phyloP scores from a whole-genome alignment of 495 filamentous ascomycete genomes.

The Cercophora scortea region DNA sequence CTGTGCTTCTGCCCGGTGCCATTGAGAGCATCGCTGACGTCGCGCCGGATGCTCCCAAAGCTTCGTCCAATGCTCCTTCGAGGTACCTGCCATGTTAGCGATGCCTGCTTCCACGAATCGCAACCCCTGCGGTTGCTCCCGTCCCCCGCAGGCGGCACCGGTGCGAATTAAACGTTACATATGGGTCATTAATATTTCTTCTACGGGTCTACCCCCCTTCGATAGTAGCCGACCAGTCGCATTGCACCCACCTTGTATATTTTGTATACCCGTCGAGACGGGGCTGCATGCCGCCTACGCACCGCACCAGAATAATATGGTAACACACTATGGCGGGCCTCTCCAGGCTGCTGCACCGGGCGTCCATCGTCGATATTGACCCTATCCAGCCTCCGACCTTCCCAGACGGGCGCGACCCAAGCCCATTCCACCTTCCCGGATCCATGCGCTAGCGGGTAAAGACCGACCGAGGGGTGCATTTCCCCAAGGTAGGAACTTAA shows the following conservation, averaged over 20 bases:
- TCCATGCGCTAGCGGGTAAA: background rate
- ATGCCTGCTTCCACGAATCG: too few relatives aligned
- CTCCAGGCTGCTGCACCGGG: background rate
- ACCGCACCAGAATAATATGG: background rate
- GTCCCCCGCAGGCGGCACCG: background rate
- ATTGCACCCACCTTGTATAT: background rate
- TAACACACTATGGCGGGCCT: background rate
- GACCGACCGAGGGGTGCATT: background rate
- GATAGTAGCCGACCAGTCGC: conserved; percentile 3
- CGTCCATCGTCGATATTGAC: background rate
- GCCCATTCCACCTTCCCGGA: background rate
- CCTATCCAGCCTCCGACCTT: conserved; percentile 3
- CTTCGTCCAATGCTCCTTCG: background rate
- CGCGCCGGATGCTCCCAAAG: background rate
- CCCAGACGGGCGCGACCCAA: conserved; percentile 1
- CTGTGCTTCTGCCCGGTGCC: too few relatives aligned
- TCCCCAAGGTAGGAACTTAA: too few relatives aligned
- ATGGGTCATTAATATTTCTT: background rate
- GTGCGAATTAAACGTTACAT: conserved; percentile 7
- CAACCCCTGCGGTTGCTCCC: background rate
- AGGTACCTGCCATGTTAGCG: background rate
- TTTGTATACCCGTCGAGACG: background rate
- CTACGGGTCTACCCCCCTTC: background rate
- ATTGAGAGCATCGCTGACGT: background rate
- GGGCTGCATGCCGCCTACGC: background rate